Conservation (phyloP, 257 asterid species). For the Jaltomata sinuosa region DNA sequence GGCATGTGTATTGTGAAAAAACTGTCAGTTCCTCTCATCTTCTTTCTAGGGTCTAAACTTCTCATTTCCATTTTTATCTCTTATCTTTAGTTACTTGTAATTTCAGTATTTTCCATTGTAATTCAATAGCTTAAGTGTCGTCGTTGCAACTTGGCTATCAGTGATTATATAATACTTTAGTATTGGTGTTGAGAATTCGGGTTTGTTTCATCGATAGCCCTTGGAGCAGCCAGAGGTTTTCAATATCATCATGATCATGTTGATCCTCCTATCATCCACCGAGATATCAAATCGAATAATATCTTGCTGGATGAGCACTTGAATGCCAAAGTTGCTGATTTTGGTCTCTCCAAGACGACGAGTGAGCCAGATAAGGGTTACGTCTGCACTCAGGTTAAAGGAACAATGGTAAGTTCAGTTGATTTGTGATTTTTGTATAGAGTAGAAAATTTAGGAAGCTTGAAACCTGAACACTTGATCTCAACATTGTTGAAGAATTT, state of each 20-base stretch:
- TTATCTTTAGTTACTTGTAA: too few species aligned
- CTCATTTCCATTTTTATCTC: too few species aligned
- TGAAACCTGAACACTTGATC: background rate
- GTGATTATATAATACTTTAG: too few species aligned
- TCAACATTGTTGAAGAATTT: background rate
- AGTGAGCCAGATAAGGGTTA: constrained; percentile 6
- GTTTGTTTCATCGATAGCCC: too few species aligned
- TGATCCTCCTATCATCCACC: constrained; percentile 13
- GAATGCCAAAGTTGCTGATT: constrained; percentile 11
- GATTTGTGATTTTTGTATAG: background rate
- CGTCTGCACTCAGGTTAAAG: constrained; percentile 10
- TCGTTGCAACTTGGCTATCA: too few species aligned
- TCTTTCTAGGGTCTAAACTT: too few species aligned
- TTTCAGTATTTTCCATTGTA: too few species aligned
- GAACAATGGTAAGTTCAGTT: constrained; percentile 8
- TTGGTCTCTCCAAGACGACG: constrained; percentile 9
- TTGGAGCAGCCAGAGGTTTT: constrained; percentile 11
- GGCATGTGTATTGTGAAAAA: too few species aligned
- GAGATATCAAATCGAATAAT: constrained; percentile 11
- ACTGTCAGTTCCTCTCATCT: too few species aligned
- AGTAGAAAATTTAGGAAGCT: background rate
- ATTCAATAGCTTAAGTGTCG: too few species aligned
- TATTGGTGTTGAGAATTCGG: too few species aligned
- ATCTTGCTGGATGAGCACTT: constrained; percentile 1
- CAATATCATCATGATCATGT: constrained; percentile 8